Base-by-base conservation (phyloP, 2,329 filamentous ascomycete genomes). In the Trichoderma arundinaceum region DNA sequence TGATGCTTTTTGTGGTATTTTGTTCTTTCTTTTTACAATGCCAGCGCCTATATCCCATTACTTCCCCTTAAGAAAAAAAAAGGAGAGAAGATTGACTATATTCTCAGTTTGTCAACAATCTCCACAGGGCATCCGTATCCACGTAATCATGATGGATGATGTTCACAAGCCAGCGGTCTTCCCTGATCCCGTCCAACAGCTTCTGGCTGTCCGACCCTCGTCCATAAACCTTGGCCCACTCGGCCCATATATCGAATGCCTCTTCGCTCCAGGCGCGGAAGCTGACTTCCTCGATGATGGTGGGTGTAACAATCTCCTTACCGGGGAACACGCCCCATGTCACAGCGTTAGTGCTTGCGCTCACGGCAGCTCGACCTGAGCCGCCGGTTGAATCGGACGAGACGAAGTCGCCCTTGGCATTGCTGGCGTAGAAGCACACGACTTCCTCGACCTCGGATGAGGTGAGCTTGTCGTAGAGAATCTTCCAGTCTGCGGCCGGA, bases 321-420 rank as follows among this genome's bases (percentile, higher is more conserved):
- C 92, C 92, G 0, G 92, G 90, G 79, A 98, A 98, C 0, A 93
- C 92, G 59, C 94, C 94, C 94, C 94, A 98, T 0, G 95, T 99
- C 1, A 99, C 95, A 0, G 94, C 93, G 74, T 98, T 97, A 35
- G 96, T 94, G 72, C 86, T 88, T 33, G 79, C 78, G 72, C 76
- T 77, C 71, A 76, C 77, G 44, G 71, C 75, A 17, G 72, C 71
- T 35, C 72, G 72, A 38, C 74, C 72, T 10, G 71, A 68, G 1
- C 75, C 77, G 63, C 77, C 76, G 58, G 75, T 76, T 35, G 81
- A 77, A 68, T 91, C 87, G 0, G 89, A 92, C 13, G 91, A 90
- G 66, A 88, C 82, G 74, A 95, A 96, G 66, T 92, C 90, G n/a
- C 92, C 92, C 1, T 81, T 80, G 0, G 85, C 84, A 75, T 96